Base-by-base conservation (phyloP, 2,329 filamentous ascomycete species). In the Penicillium glabrum region DNA sequence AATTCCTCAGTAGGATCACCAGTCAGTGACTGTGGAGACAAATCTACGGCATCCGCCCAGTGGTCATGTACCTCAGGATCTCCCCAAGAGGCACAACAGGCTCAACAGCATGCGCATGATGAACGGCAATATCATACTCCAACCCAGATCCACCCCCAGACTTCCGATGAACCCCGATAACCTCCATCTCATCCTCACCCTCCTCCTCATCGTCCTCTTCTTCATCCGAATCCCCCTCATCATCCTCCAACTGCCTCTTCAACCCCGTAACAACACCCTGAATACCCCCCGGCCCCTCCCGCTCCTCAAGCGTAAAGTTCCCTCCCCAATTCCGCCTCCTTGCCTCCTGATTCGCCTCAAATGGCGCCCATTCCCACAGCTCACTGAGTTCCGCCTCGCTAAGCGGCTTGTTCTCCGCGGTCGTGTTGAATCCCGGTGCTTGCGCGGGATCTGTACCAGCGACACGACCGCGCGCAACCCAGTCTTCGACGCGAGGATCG, bases 211-310 rank as follows among this genome's bases (percentile, higher is more conserved):
- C 82, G 0, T 82, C 82, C 0, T 83, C 83, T 0, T 84, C 83
- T 0, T 86, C 76, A 3, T 77, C 77, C 9, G 76, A 77, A 1
- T 75, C 75, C 2, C 73, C 74, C 11, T 78, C 78, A 9, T 87
- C 84, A 1, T 87, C 85, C 2, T 83, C 83, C 61, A 83, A 65
- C 55, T 75, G 79, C 63, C 84, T 81, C 68, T 74, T 82, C 68
- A 95, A 72, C 0, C 90, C 90, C 0, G 90, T 93, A 37, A 86
- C 81, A 46, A 93, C 88, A 64, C 85, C 88, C 67, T 89, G 83
- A 11, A 88, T 72, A 7, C 90, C 90, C 57, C 39, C 39, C 3
- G 39, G 39, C 10, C 71, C 68, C 57, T 83, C 85, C 51, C 83
- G 81, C 77, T 95, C 91, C 65, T 88, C 87, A 3, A 84, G 78